Conservation (phyloP, 1,284 basidiomycete genomes). For the Veloporphyrellus conicus region DNA sequence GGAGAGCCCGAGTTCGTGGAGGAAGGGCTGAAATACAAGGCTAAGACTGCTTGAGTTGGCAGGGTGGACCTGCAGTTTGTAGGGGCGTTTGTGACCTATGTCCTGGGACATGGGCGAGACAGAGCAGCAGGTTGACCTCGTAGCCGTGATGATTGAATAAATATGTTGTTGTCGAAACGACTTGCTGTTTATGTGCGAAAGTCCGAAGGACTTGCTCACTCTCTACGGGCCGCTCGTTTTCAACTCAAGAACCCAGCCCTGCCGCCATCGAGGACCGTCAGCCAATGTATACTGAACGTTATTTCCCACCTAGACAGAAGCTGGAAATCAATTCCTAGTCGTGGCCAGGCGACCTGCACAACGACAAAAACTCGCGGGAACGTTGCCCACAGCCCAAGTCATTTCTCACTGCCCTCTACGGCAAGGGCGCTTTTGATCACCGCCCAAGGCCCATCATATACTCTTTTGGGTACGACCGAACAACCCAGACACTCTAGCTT, state of each 20-base stretch:
- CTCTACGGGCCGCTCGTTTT: too few relatives aligned
- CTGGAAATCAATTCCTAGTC: not conserved
- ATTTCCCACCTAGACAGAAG: not conserved
- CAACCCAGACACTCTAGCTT: not conserved
- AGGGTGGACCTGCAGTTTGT: not conserved
- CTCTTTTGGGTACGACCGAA: not conserved
- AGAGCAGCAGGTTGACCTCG: not conserved
- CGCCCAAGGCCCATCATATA: conserved; percentile 1
- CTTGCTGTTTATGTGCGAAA: too few relatives aligned
- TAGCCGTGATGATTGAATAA: too few relatives aligned
- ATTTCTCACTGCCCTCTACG: not conserved
- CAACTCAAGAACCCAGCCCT: not conserved
- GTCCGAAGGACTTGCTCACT: too few relatives aligned
- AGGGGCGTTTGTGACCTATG: not conserved
- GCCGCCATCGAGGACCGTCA: not conserved
- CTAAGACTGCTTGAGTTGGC: not conserved
- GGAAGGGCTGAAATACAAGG: conserved; percentile 14
- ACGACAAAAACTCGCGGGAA: not conserved
- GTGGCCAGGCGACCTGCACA: not conserved
- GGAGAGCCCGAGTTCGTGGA: conserved; percentile 31
- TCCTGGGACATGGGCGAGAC: too few relatives aligned
- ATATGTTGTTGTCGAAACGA: too few relatives aligned
- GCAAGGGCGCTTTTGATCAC: not conserved
- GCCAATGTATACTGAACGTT: conserved; percentile 1
- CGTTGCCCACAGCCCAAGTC: not conserved